phyloP scores from a whole-genome alignment of 257 asterid species.

The Lycium ferocissimum region DNA sequence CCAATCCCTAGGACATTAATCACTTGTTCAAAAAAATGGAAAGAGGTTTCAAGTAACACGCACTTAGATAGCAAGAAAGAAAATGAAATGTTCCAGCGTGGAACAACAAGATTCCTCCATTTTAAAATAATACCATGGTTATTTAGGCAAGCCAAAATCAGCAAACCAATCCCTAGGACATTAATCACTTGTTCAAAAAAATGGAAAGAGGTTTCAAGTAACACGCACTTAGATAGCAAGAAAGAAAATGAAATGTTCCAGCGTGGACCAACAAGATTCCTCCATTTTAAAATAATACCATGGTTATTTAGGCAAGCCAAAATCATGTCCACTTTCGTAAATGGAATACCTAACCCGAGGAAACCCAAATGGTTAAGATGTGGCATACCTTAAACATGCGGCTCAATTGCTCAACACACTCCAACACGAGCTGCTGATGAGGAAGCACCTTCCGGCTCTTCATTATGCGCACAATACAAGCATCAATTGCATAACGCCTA shows the following conservation, averaged over 20 bases:
- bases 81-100: not conserved
- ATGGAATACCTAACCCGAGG: not conserved
- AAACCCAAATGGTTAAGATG: not conserved
- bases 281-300: conserved; percentile 1
- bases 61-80: not conserved
- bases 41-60: not conserved
- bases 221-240: not conserved
- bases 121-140: not conserved
- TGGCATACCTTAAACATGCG: conserved; percentile 53
- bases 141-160: conserved; percentile 5
- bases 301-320: not conserved
- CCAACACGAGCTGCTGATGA: conserved; percentile 57
- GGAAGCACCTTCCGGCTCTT: conserved; percentile 60
- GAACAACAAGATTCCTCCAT: not conserved
- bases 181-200: not conserved
- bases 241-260: conserved; percentile 5
- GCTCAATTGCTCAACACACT: conserved; percentile 61
- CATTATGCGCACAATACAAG: conserved; percentile 65
- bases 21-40: not conserved
- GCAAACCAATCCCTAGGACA: not conserved
- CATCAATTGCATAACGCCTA: conserved; percentile 59
- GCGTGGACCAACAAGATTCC: not conserved
- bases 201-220: not conserved
- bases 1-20: not conserved
- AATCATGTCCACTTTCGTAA: not conserved